Conservation (phyloP, 2,329 filamentous ascomycete genomes). For the Cladobotryum mycophilum region DNA sequence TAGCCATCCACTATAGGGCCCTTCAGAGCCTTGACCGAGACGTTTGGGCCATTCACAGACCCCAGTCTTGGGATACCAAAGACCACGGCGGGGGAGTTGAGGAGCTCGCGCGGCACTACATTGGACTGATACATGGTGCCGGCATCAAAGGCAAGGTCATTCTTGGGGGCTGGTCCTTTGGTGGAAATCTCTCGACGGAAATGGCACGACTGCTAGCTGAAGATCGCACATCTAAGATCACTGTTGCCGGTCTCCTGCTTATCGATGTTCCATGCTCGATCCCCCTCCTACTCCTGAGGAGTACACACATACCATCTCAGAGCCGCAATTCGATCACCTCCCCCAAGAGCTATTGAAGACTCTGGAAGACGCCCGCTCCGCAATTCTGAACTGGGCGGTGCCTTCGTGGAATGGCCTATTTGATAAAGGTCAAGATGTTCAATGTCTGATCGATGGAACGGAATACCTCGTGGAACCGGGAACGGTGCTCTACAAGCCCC, state of each 20-base stretch:
- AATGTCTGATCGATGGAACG: background rate
- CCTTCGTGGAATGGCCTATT: background rate
- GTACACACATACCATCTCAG: too few relatives aligned
- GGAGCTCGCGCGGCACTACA: constrained; percentile 11
- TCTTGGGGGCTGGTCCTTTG: constrained; percentile 7
- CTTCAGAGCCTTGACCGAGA: constrained; percentile 9
- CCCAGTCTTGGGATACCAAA: constrained; percentile 1
- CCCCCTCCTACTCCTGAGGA: too few relatives aligned
- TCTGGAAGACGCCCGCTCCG: too few relatives aligned
- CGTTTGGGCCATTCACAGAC: constrained; percentile 12
- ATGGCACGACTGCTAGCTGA: background rate
- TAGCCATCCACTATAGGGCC: constrained; percentile 5
- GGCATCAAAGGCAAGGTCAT: background rate
- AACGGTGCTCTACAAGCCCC: background rate
- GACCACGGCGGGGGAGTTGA: constrained; percentile 10
- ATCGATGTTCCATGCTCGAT: background rate
- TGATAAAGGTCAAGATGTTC: background rate
- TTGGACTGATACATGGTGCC: constrained; percentile 5
- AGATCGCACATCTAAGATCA: background rate
- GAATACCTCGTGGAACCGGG: background rate
- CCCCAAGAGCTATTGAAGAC: too few relatives aligned
- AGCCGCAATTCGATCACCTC: too few relatives aligned
- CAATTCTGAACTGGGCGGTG: background rate
- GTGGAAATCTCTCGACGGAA: background rate
- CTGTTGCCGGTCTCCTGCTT: background rate